Base-by-base conservation (phyloP, 371 early-diverging fungal genomes). In the Mortierella sp. region DNA sequence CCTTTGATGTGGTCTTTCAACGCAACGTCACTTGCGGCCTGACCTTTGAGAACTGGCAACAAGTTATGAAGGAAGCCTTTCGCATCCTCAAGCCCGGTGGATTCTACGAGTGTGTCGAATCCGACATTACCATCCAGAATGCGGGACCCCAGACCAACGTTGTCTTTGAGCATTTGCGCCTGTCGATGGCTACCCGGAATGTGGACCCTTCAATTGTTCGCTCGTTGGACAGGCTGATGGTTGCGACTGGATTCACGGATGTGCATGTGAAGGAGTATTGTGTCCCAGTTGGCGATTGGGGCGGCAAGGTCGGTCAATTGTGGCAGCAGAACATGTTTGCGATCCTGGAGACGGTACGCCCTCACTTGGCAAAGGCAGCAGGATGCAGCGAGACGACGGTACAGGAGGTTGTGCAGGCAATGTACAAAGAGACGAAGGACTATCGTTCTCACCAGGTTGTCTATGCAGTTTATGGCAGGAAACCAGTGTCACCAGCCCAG, bases 11-110 rank as follows among this genome's bases (percentile, higher is more conserved):
- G 24, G 88, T 85, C 52, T 80, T 79, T 21, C 83, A 83, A 34
- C 85, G 88, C 26, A 83, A 88, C 58, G 89, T 92, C 79, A 76
- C 89, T 5, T 74, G 82, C 28, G 88, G 88, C 52, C 76, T 91
- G 63, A 89, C 91, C 2, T 88, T 84, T 7, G 81, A 86, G 31
- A 83, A 91, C 38, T 80, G 89, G 74, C 71, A 85, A 21, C 73
- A 79, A 5, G 82, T 71, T 19, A 80, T 88, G 68, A 73, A 54
- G 47, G 88, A 88, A 42, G 81, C 85, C 45, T 76, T 42, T 42
- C 80, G 88, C 16, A 50, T 88, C 8, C 65, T 82, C 19, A 82
- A 82, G 54, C 85, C 85, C 10, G 83, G 83, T 6, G 88, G 85
- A 9, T 88, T 74, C 38, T 85, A 83, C 44, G 88, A 88, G 70